Conservation (phyloP, 495 filamentous ascomycete genomes). For the Corynascus novoguineensis region DNA sequence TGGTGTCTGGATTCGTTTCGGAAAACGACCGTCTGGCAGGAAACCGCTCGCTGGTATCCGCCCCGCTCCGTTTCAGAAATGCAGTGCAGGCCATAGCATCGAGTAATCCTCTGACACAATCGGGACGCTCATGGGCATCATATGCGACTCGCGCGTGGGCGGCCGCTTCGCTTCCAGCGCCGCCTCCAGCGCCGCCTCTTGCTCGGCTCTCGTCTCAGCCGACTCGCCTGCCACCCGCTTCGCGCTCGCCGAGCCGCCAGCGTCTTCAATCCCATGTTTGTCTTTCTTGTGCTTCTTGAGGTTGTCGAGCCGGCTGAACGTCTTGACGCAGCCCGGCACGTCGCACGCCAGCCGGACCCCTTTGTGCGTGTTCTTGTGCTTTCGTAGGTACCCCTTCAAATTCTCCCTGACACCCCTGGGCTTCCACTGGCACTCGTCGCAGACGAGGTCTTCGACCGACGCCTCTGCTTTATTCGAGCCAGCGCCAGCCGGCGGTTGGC, state of each 20-base stretch:
- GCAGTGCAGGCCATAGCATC: conserved; percentile 34
- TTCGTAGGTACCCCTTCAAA: conserved; percentile 35
- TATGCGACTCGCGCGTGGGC: conserved; percentile 19
- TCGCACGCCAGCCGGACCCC: conserved; percentile 31
- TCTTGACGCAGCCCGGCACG: conserved; percentile 31
- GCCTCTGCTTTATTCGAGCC: neutral
- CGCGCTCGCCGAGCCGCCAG: conserved; percentile 15
- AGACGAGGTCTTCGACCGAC: conserved; percentile 29
- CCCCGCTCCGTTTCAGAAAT: conserved; percentile 28
- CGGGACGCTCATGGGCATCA: conserved; percentile 18
- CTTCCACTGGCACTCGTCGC: conserved; percentile 37
- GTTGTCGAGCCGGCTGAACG: conserved; percentile 42
- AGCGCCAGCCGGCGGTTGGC: neutral
- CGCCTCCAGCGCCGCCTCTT: too few relatives aligned
- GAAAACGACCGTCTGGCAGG: neutral
- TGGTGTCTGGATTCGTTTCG: neutral
- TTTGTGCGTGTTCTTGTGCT: conserved; percentile 38
- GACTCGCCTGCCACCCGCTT: conserved; percentile 18
- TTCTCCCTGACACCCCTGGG: conserved; percentile 34
- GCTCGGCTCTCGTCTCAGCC: conserved; percentile 16
- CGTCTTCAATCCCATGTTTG: conserved; percentile 34
- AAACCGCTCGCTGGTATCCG: neutral
- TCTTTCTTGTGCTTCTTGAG: conserved; percentile 39
- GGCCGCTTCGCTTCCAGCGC: conserved; percentile 13
- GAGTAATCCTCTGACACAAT: conserved; percentile 30